Percentiles rank a stretch among this genome's conserved stretches.
phyloP scores from a whole-genome alignment of 495 filamentous ascomycete genomes.

The Penicillium canescens region DNA sequence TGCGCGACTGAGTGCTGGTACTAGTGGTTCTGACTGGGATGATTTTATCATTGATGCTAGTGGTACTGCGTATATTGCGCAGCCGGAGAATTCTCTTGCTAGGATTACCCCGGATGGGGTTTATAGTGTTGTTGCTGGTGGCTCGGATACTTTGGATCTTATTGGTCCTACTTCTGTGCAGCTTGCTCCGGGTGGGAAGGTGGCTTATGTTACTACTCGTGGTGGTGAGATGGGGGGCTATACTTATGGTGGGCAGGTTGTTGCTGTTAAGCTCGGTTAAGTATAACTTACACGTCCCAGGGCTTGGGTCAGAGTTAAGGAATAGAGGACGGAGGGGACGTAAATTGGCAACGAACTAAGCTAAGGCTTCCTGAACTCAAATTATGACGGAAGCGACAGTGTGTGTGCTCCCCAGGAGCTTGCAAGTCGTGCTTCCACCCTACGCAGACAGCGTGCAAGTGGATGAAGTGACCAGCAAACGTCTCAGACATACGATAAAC shows the following conservation, averaged over 20 bases:
- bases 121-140: conserved; percentile 25
- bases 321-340: no score
- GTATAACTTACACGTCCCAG: no score
- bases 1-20: conserved; percentile 8
- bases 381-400: no score
- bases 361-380: no score
- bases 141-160: conserved; percentile 12
- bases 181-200: conserved; percentile 17
- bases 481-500: conserved; percentile 40
- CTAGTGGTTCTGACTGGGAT: conserved; percentile 23
- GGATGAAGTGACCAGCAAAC: conserved; percentile 44
- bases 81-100: conserved; percentile 22
- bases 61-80: conserved; percentile 30
- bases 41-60: conserved; percentile 34
- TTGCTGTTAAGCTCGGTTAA: conserved; percentile 5
- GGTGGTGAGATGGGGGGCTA: conserved; percentile 8
- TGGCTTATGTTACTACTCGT: conserved; percentile 18
- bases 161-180: conserved; percentile 29
- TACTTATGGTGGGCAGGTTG: conserved; percentile 16
- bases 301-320: no score
- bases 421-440: no score
- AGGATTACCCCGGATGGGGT: conserved; percentile 21
- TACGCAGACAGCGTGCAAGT: conserved; percentile 27
- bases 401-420: no score
- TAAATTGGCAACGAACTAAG: no score